A percentile compares a stretch with the other conserved stretches of the same genome.
These are phyloP conservation scores for Berberis thunbergii DNA, from an alignment of 164 flowering plant species.

Conservation along the genomic window DNA sequence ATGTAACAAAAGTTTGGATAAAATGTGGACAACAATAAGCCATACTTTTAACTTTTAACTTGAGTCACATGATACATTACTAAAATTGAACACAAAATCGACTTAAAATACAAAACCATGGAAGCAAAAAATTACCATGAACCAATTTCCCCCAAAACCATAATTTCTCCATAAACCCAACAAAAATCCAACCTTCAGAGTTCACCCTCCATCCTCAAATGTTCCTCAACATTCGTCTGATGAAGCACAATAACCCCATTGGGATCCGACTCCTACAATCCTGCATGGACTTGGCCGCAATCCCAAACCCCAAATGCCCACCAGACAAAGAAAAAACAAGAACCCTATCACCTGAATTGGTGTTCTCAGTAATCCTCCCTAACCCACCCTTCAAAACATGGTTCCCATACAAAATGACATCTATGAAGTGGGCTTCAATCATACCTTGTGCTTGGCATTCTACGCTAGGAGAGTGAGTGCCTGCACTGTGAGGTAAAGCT, in stretches of 20 bases:
- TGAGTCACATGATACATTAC: not conserved
- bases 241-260: slow-evolving; percentile 79
- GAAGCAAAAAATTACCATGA: not conserved
- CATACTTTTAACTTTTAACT: too few species aligned
- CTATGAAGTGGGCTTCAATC: slow-evolving; percentile 89
- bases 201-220: slow-evolving; percentile 63
- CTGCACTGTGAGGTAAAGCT: slow-evolving; percentile 64
- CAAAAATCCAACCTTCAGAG: slow-evolving; percentile 9
- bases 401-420: slow-evolving; percentile 84
- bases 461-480: slow-evolving; percentile 47
- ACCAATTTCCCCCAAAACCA: not conserved
- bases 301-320: slow-evolving; percentile 78
- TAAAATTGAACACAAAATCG: not conserved
- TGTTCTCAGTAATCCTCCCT: slow-evolving; percentile 74
- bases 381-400: slow-evolving; percentile 81
- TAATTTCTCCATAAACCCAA: slow-evolving; percentile 13
- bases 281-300: slow-evolving; percentile 65
- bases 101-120: too few species aligned
- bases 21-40: too few species aligned
- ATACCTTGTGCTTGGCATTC: slow-evolving; percentile 82
- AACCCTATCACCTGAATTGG: slow-evolving; percentile 66
- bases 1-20: too few species aligned
- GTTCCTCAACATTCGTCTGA: slow-evolving; percentile 83
- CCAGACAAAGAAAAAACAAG: slow-evolving; percentile 85
- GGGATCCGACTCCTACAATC: slow-evolving; percentile 83